A percentile compares a stretch with the other conserved stretches of the same genome.
phyloP scores from a whole-genome alignment of 345 rosid species.

The Zanthoxylum bungeanum region DNA sequence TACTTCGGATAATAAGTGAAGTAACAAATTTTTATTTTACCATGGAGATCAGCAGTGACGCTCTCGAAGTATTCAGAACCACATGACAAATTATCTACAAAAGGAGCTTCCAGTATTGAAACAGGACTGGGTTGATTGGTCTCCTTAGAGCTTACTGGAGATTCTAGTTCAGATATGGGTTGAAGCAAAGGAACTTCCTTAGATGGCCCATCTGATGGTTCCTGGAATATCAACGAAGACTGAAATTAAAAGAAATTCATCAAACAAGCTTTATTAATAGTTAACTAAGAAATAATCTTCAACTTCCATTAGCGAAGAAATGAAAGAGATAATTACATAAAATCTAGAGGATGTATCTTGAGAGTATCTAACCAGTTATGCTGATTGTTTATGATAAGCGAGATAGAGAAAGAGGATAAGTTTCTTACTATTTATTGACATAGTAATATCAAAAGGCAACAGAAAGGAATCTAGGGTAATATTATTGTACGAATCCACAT shows the following conservation, averaged over 20 bases:
- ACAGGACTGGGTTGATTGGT: conserved; percentile 94
- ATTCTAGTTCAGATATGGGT: conserved; percentile 41
- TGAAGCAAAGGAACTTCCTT: conserved; percentile 31
- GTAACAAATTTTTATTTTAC: conserved; percentile 37
- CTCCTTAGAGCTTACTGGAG: conserved; percentile 65
- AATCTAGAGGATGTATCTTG: neutral
- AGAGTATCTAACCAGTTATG: neutral
- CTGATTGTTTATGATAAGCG: neutral
- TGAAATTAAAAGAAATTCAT: neutral
- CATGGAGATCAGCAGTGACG: conserved; percentile 87
- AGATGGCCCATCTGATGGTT: conserved; percentile 34
- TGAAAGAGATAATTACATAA: neutral
- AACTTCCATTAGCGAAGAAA: neutral
- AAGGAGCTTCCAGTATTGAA: conserved; percentile 87
- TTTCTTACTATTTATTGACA: neutral
- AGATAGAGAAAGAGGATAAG: neutral
- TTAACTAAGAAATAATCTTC: neutral
- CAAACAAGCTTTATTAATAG: neutral
- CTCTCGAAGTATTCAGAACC: conserved; percentile 94
- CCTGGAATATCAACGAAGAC: conserved; percentile 42
- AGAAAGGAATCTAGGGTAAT: neutral
- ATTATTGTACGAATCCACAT: neutral
- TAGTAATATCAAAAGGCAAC: neutral
- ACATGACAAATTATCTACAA: conserved; percentile 65
- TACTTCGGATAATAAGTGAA: neutral